Conservation (phyloP, 495 filamentous ascomycete species). For the Penicillium lagena region DNA sequence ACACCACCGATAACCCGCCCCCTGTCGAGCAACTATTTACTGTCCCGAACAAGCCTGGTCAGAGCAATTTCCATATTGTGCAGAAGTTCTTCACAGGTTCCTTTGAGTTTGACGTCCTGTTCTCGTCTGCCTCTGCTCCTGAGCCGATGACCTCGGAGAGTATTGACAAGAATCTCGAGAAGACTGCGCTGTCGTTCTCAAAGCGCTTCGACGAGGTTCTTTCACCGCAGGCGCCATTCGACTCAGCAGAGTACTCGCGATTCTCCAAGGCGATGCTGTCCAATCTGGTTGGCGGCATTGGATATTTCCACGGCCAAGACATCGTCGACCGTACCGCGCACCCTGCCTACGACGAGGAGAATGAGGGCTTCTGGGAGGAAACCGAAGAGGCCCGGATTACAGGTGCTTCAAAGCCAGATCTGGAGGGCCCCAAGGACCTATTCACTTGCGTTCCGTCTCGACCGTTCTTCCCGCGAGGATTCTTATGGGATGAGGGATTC, state of each 20-base stretch:
- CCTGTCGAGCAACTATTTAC: conserved; percentile 85
- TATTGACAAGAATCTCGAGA: conserved; percentile 62
- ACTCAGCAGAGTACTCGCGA: conserved; percentile 59
- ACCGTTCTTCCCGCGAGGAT: conserved; percentile 93
- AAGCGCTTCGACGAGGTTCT: conserved; percentile 70
- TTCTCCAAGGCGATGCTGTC: conserved; percentile 91
- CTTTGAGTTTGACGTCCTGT: conserved; percentile 79
- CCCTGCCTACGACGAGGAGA: conserved; percentile 89
- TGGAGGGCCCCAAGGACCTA: conserved; percentile 82
- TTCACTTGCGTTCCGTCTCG: conserved; percentile 91
- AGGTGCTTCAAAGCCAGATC: conserved; percentile 49
- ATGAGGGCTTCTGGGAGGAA: conserved; percentile 97
- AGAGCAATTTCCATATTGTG: conserved; percentile 80
- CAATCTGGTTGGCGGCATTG: conserved; percentile 90
- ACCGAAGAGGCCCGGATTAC: conserved; percentile 59
- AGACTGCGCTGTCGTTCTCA: conserved; percentile 59
- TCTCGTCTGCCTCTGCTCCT: conserved; percentile 70
- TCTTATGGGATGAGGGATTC: conserved; percentile 98
- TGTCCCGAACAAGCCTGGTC: conserved; percentile 57
- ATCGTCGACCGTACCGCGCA: conserved; percentile 87
- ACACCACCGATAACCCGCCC: conserved; percentile 63
- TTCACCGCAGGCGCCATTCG: conserved; percentile 68
- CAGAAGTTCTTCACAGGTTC: conserved; percentile 71
- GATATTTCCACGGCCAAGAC: conserved; percentile 85
- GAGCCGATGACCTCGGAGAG: conserved; percentile 55